These are phyloP conservation scores for Lathyrus oleraceus DNA, from an alignment of 306 rosid species.

Conservation along the genomic window DNA sequence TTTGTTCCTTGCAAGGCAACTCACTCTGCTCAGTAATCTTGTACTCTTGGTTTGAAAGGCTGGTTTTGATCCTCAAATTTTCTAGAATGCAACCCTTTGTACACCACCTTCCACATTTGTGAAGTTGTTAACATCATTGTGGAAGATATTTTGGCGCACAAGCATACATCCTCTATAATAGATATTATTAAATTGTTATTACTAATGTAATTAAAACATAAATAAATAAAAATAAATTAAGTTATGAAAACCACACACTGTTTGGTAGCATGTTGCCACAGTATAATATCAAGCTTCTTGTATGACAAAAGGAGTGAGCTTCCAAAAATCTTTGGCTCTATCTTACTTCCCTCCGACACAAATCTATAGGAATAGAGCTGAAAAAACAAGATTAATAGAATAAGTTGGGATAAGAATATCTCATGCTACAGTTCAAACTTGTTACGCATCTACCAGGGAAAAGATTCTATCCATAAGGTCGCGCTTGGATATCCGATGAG, in stretches of 20 bases:
- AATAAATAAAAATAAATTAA: background rate
- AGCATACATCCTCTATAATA: conserved; percentile 86
- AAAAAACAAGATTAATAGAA: no score
- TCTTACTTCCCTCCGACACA: no score
- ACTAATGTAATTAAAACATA: background rate
- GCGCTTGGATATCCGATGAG: no score
- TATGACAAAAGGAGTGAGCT: no score
- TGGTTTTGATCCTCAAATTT: conserved; percentile 71
- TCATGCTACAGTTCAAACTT: no score
- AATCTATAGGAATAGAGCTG: no score
- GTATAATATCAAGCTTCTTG: conserved; percentile 70
- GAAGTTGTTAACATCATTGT: conserved; percentile 59
- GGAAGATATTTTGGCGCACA: conserved; percentile 83
- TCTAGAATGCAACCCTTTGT: conserved; percentile 90
- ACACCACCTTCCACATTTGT: conserved; percentile 85
- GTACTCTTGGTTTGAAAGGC: conserved; percentile 70
- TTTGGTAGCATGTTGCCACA: conserved; percentile 90
- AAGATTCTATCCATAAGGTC: no score
- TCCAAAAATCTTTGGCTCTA: no score
- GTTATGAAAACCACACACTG: conserved; percentile 52
- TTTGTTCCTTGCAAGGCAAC: conserved; percentile 66
- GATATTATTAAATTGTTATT: background rate
- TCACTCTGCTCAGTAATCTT: conserved; percentile 89
- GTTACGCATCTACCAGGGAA: no score
- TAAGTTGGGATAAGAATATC: no score